Conservation (phyloP, 2,329 filamentous ascomycete genomes). For the Ciborinia camelliae region DNA sequence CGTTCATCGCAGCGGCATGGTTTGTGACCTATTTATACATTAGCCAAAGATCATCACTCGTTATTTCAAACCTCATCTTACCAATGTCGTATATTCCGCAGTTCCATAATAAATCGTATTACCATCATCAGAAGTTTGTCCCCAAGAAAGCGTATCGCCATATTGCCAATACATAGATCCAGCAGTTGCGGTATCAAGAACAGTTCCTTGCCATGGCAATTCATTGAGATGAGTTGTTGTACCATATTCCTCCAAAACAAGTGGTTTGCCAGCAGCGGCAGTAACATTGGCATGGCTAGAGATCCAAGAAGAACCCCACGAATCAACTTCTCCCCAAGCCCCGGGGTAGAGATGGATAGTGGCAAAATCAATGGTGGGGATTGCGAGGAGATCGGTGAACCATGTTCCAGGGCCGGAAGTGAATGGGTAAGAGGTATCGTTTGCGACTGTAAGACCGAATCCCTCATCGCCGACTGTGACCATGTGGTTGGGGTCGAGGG, state of each 20-base stretch:
- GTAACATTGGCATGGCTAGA: slow-evolving; percentile 43
- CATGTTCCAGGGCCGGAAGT: slow-evolving; percentile 42
- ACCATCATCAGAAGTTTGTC: slow-evolving; percentile 32
- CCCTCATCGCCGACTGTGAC: slow-evolving; percentile 64
- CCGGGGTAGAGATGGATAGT: slow-evolving; percentile 52
- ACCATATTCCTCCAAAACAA: slow-evolving; percentile 43
- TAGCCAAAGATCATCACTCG: neutral
- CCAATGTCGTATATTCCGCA: slow-evolving; percentile 30
- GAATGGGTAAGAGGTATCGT: slow-evolving; percentile 45
- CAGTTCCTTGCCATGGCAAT: slow-evolving; percentile 29
- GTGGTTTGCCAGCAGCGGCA: slow-evolving; percentile 41
- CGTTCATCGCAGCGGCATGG: slow-evolving; percentile 31
- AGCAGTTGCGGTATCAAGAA: slow-evolving; percentile 28
- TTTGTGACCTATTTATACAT: slow-evolving; percentile 22
- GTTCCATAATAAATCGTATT: slow-evolving; percentile 34
- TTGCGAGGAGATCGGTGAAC: slow-evolving; percentile 45
- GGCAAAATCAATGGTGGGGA: slow-evolving; percentile 48
- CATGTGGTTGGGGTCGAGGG: slow-evolving; percentile 58
- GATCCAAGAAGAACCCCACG: slow-evolving; percentile 49
- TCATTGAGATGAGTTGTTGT: slow-evolving; percentile 25
- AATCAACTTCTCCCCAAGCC: slow-evolving; percentile 40
- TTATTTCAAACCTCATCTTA: slow-evolving; percentile 18
- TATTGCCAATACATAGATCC: slow-evolving; percentile 38
- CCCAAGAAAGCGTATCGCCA: slow-evolving; percentile 31
- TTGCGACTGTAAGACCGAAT: slow-evolving; percentile 42